Conservation (phyloP, 2,329 filamentous ascomycete genomes). For the Aschersonia sp. region DNA sequence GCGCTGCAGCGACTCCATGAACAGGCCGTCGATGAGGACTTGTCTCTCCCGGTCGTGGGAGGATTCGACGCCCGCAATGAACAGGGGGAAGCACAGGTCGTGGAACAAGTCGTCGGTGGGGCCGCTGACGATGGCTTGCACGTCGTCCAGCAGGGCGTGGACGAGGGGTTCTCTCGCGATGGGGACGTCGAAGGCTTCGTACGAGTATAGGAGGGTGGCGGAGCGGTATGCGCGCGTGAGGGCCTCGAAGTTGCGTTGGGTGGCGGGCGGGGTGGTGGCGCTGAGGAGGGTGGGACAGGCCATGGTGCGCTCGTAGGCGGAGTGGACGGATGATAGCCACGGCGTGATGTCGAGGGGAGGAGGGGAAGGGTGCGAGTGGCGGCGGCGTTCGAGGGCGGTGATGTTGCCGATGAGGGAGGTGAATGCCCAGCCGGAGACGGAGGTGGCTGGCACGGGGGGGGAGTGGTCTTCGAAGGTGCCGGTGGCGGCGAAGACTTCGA, state of each 20-base stretch:
- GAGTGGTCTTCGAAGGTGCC: slow-evolving; percentile 2
- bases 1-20: slow-evolving; percentile 1
- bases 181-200: slow-evolving; percentile 6
- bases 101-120: slow-evolving; percentile 3
- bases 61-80: slow-evolving; percentile 5
- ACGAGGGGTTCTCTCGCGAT: neutral
- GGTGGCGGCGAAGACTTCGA: slow-evolving; percentile 3
- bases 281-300: slow-evolving; percentile 4
- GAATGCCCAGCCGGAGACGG: slow-evolving; percentile 3
- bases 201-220: slow-evolving; percentile 8
- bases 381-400: slow-evolving; percentile 1
- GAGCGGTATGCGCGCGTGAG: slow-evolving; percentile 7
- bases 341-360: slow-evolving; percentile 1
- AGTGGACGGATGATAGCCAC: slow-evolving; percentile 1
- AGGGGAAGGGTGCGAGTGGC: neutral
- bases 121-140: slow-evolving; percentile 1
- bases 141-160: slow-evolving; percentile 1
- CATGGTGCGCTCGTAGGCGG: neutral
- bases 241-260: slow-evolving; percentile 6
- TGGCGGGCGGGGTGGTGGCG: slow-evolving; percentile 1
- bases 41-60: neutral
- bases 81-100: slow-evolving; percentile 6
- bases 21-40: slow-evolving; percentile 1
- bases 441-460: neutral
- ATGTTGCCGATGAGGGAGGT: slow-evolving; percentile 3